Evolutionary conservation across 805 yeast species (phyloP), one percentile per base, ranked within the genome.

Genomic region (Metschnikowia arizonensis): DNA sequence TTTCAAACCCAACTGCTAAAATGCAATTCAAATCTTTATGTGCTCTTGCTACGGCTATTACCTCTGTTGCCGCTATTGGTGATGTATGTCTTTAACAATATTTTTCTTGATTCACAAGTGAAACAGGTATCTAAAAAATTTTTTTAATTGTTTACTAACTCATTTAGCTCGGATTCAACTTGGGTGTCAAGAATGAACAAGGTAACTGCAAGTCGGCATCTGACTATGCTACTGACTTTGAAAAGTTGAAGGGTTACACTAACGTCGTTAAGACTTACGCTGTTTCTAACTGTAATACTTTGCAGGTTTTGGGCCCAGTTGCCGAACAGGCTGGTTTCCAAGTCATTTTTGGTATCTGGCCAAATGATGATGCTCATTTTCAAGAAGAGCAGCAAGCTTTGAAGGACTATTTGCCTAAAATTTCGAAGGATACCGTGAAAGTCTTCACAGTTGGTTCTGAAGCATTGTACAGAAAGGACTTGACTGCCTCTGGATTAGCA

Each of bases 381-480:
- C 68, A 65, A 36, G 82, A 76, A 10, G 98, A 91, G 73, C 78
- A 85, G 65, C 62, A 63, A 23, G 96, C 97, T 38, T 76, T 91
- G 57, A 58, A 71, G 54, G 46, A 69, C 10, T 85, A 84, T 67
- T 78, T 91, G 65, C 96, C 97, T 58, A 69, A 59, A 26, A 74
- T 89, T 51, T 82, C 87, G 44, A 76, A 78, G 50, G 73, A 79
- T 42, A 79, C 88, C 52, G 77, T 91, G 59, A 79, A 81, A 58
- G 87, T 82, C 38, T 74, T 91, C 69, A 75, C 88, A 43, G 98
- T 91, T 54, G 98, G 98, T 54, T 89, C 97, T 21, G 98, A 91
- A 77, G 91, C 96, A 48, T 76, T 91, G 54, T 91, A 91, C 80
- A 88, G 98, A 76, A 81, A 66, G 32, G 98, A 91, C 65, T 54